Conservation (phyloP, 2,329 filamentous ascomycete genomes). For the Aschersonia sp. region DNA sequence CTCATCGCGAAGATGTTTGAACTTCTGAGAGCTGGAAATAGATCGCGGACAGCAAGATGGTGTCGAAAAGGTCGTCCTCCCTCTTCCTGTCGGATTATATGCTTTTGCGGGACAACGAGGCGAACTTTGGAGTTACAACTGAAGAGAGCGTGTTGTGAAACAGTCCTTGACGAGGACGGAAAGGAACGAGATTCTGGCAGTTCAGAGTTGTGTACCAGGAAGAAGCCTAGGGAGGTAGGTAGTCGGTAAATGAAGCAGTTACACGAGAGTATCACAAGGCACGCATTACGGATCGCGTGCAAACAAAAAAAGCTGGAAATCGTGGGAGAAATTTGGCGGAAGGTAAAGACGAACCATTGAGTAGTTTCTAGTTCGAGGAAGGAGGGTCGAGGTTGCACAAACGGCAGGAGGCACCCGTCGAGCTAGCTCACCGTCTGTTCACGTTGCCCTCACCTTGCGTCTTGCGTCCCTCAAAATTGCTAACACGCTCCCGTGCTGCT, state of each 20-base stretch:
- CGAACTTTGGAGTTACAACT: too few relatives aligned
- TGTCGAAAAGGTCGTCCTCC: too few relatives aligned
- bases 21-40: too few relatives aligned
- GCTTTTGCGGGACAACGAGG: too few relatives aligned
- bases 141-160: background rate
- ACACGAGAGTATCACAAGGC: background rate
- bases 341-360: background rate
- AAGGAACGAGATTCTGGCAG: background rate
- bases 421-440: background rate
- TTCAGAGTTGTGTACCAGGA: background rate
- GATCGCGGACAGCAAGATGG: too few relatives aligned
- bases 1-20: slow-evolving; percentile 2
- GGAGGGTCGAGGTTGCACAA: slow-evolving; percentile 2
- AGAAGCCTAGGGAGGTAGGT: too few relatives aligned
- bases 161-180: background rate
- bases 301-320: background rate
- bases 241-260: background rate
- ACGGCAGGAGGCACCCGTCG: slow-evolving; percentile 1
- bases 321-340: background rate
- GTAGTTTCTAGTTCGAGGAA: background rate
- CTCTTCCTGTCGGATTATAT: too few relatives aligned
- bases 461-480: too few relatives aligned
- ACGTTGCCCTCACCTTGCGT: background rate
- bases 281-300: background rate
- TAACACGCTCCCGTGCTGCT: too few relatives aligned